Percentiles rank a stretch among this genome's conserved stretches.
Evolutionary conservation across 2,329 filamentous ascomycete genomes (phyloP).

Genomic region (Chalaropsis thielavioides): DNA sequence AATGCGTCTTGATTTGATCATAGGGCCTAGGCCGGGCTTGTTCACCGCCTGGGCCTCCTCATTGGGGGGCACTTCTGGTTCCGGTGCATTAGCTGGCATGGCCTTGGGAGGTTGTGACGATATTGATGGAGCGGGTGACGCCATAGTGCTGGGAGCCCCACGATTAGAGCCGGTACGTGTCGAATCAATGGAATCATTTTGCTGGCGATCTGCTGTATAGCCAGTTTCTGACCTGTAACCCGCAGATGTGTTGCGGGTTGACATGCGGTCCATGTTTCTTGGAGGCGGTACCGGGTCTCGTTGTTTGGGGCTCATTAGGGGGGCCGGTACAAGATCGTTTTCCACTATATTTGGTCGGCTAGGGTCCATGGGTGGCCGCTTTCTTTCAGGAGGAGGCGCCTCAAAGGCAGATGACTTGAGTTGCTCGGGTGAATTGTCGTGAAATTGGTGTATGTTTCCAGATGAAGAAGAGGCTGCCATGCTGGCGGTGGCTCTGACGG

Average conservation of each 20-base stretch:
- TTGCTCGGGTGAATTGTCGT: slow-evolving; percentile 18
- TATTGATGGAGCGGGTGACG: slow-evolving; percentile 18
- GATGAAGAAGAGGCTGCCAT: neutral
- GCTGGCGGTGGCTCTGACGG: neutral
- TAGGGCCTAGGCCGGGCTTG: slow-evolving; percentile 66
- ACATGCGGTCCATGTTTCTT: slow-evolving; percentile 36
- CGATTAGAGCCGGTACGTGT: slow-evolving; percentile 15
- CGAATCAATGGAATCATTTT: slow-evolving; percentile 17
- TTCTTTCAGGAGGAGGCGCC: slow-evolving; percentile 45
- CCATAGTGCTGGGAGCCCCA: slow-evolving; percentile 14
- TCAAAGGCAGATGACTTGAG: slow-evolving; percentile 23
- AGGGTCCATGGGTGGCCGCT: slow-evolving; percentile 51
- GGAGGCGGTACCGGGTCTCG: slow-evolving; percentile 35
- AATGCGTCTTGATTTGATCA: slow-evolving; percentile 59
- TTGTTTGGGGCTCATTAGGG: slow-evolving; percentile 39
- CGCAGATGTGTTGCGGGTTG: slow-evolving; percentile 31
- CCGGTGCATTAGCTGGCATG: slow-evolving; percentile 19
- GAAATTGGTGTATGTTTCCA: slow-evolving; percentile 9
- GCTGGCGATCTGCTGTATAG: slow-evolving; percentile 17
- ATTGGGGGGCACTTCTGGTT: slow-evolving; percentile 19
- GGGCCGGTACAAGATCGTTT: slow-evolving; percentile 42
- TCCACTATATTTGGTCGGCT: slow-evolving; percentile 36
- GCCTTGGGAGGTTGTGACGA: slow-evolving; percentile 17
- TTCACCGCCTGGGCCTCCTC: slow-evolving; percentile 22
- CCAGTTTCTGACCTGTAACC: slow-evolving; percentile 18